A percentile compares a stretch with the other conserved stretches of the same genome.
Conservation (phyloP, 495 filamentous ascomycete genomes). For the Podospora anserina region DNA sequence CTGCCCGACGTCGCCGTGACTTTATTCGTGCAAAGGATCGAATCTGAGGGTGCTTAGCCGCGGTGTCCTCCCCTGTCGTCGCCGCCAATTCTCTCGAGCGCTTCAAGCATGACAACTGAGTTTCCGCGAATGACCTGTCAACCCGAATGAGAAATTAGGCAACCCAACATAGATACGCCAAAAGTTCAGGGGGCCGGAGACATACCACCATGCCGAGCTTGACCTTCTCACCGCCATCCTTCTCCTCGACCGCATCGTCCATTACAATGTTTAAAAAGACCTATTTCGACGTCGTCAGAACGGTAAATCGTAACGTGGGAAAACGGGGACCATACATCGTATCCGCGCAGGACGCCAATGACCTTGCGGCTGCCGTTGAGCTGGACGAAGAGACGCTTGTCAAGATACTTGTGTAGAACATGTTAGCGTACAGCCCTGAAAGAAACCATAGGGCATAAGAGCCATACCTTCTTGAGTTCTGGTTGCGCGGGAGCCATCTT, state of each 20-base stretch:
- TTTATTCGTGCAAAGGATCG: background rate
- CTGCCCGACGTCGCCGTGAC: background rate
- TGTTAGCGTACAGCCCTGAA: background rate
- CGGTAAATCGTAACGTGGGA: background rate
- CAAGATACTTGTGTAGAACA: conserved; percentile 72
- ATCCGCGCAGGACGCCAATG: conserved; percentile 87
- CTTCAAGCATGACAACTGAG: conserved; percentile 94
- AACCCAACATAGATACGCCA: background rate
- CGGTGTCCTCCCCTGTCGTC: conserved; percentile 36
- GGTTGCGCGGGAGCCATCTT: conserved; percentile 98
- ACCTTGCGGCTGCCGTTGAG: conserved; percentile 97
- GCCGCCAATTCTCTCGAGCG: conserved; percentile 57
- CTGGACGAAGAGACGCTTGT: conserved; percentile 97
- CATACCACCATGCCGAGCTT: conserved; percentile 90
- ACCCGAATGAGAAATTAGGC: conserved; percentile 4
- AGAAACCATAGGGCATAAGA: background rate
- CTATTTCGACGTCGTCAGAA: conserved; percentile 43
- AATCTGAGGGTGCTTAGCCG: background rate
- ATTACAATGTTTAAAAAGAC: conserved; percentile 98
- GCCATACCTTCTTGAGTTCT: conserved; percentile 89
- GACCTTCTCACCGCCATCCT: conserved; percentile 85
- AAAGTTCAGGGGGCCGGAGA: conserved; percentile 30
- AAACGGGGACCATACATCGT: conserved; percentile 66
- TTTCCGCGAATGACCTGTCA: conserved; percentile 77
- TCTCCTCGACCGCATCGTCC: conserved; percentile 97